A percentile compares a stretch with the other conserved stretches of the same genome.
phyloP scores from a whole-genome alignment of 768 basidiomycete genomes.

The Leccinum longicurvipes region DNA sequence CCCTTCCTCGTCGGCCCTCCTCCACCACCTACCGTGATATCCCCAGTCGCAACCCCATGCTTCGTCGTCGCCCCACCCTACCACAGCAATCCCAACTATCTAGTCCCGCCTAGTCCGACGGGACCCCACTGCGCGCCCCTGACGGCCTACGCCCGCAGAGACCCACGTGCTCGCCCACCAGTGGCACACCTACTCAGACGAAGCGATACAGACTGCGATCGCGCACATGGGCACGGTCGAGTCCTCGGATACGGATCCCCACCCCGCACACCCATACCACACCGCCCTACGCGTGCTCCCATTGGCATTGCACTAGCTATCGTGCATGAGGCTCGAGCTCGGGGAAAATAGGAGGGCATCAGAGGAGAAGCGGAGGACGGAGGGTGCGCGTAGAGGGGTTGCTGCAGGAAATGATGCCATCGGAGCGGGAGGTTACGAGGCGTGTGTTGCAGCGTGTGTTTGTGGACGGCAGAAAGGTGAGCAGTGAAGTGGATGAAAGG shows the following conservation, averaged over 20 bases:
- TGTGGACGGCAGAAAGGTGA: conserved; percentile 40
- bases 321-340: conserved; percentile 56
- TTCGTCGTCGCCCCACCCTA: conserved; percentile 45
- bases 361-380: conserved; percentile 57
- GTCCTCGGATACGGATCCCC: conserved; percentile 41
- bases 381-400: conserved; percentile 51
- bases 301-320: conserved; percentile 58
- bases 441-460: conserved; percentile 69
- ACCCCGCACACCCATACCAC: conserved; percentile 60
- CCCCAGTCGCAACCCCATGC: conserved; percentile 23
- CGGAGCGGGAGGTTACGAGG: conserved; percentile 65
- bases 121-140: too few relatives aligned
- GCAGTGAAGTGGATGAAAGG: too few relatives aligned
- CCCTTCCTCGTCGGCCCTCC: conserved; percentile 27
- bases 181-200: too few relatives aligned
- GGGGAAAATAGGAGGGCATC: conserved; percentile 54
- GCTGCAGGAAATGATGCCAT: conserved; percentile 51
- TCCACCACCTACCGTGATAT: conserved; percentile 40
- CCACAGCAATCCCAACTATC: conserved; percentile 35
- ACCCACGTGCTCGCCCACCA: too few relatives aligned
- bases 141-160: too few relatives aligned
- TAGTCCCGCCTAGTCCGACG: too few relatives aligned
- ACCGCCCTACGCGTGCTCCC: conserved; percentile 67
- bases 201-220: too few relatives aligned
- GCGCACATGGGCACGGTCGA: conserved; percentile 44